These are phyloP conservation scores for Phyllosticta citribraziliensis DNA, from an alignment of 2,329 filamentous ascomycete genomes.

Conservation along the genomic window DNA sequence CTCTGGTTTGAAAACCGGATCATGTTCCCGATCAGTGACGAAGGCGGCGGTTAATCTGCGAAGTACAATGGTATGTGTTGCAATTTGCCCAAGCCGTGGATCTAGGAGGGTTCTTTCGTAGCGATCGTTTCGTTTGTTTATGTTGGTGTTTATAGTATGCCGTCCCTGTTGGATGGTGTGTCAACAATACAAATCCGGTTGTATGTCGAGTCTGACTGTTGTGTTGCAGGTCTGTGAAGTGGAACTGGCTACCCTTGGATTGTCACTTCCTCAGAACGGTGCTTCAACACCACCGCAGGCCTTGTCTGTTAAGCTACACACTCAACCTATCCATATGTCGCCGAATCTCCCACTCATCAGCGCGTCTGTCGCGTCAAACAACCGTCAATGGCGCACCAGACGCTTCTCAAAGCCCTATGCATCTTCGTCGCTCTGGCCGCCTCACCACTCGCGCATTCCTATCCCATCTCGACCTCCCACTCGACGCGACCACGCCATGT, in stretches of 20 bases:
- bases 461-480: background rate
- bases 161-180: background rate
- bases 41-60: background rate
- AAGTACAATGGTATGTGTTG: too few relatives aligned
- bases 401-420: background rate
- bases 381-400: background rate
- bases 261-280: background rate
- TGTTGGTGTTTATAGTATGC: background rate
- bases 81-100: too few relatives aligned
- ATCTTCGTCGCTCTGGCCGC: background rate
- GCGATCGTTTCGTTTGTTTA: background rate
- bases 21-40: background rate
- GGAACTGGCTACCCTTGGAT: too few relatives aligned
- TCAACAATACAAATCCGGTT: background rate
- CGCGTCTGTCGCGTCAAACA: background rate
- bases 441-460: background rate
- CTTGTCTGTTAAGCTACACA: background rate
- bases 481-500: background rate
- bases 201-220: too few relatives aligned
- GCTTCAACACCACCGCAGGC: background rate
- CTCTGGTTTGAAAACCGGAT: background rate
- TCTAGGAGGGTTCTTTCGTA: background rate
- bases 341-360: background rate
- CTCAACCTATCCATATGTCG: background rate
- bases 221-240: too few relatives aligned